Base-by-base conservation (phyloP, 169 alveolate genomes). In the Cryptosporidium bovis region DNA sequence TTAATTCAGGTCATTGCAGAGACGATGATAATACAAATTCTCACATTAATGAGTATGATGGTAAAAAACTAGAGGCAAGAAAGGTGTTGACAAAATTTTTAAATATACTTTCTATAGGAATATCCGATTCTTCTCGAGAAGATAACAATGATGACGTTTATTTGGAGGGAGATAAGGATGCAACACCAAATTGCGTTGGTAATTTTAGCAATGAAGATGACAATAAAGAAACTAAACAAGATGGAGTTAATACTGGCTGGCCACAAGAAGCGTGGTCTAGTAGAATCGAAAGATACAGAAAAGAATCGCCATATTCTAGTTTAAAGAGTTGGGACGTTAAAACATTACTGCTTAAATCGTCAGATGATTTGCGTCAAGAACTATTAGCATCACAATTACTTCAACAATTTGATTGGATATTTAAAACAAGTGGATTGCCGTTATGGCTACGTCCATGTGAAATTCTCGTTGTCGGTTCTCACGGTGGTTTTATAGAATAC, bases 301-400 rank as follows among this genome's bases (percentile, higher is more conserved):
- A 91, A 62, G 65, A 64, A 24, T 91, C 96, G 12, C 97, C 97
- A 4, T 95, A 93, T 87, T 97, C 97, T 15, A 90, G 69, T 12
- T 84, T 95, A 18, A 90, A 91, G 33, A 67, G 96, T 16, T 95
- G 98, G 98, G 94, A 93, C 62, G 71, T 95, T 8, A 91, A 92
- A 27, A 95, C 95, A 31, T 93, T 97, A 27, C 92, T 98, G 50
- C 96, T 97, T 27, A 98, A 98, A 84, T 98, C 99, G 1, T 97
- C 98, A 20, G 99, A 98, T 85, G 99, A 98, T 83, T 92, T 98
- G 44, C 71, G 99, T 31, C 98, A 97, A 83, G 99, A 98, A 84
- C 77, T 95, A 48, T 93, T 98, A 90, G 99, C 99, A 60, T 95
- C 97, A 87, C 99, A 97, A 91, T 87, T 98, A 64, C 94, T 98